Conservation (phyloP, 768 basidiomycete species). For the Pulveroboletus sp. region DNA sequence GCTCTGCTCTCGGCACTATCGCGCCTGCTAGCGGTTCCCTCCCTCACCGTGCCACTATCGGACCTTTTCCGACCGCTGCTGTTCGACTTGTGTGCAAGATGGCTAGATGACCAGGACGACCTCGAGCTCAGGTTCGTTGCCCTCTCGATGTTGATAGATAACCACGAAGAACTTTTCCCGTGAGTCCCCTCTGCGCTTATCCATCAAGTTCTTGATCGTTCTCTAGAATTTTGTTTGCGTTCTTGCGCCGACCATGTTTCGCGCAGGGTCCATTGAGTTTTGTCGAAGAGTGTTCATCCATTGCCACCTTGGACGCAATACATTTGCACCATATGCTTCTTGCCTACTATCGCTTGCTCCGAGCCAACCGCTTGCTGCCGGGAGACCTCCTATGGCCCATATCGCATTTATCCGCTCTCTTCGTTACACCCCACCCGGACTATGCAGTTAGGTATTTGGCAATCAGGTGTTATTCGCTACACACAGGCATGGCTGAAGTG, state of each 20-base stretch:
- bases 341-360: constrained; percentile 77
- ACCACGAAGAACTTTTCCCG: constrained; percentile 70
- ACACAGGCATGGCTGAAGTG: constrained; percentile 73
- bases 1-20: constrained; percentile 57
- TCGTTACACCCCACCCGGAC: constrained; percentile 55
- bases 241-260: constrained; percentile 43
- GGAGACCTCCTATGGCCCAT: constrained; percentile 56
- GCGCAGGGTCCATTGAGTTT: constrained; percentile 53
- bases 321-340: constrained; percentile 70
- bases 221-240: constrained; percentile 51
- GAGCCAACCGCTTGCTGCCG: constrained; percentile 69
- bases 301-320: constrained; percentile 34
- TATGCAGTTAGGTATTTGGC: constrained; percentile 63
- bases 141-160: constrained; percentile 60
- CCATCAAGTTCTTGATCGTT: constrained; percentile 1
- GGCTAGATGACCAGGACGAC: constrained; percentile 57
- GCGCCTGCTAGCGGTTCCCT: constrained; percentile 52
- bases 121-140: constrained; percentile 53
- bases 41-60: constrained; percentile 61
- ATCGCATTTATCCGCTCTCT: constrained; percentile 39
- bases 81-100: constrained; percentile 75
- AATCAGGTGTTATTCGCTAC: constrained; percentile 72
- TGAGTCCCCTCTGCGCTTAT: constrained; percentile 35
- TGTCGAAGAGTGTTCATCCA: constrained; percentile 30
- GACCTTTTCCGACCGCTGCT: constrained; percentile 71